Conservation (phyloP, 345 rosid genomes). For the Eucalyptus dawsonii region DNA sequence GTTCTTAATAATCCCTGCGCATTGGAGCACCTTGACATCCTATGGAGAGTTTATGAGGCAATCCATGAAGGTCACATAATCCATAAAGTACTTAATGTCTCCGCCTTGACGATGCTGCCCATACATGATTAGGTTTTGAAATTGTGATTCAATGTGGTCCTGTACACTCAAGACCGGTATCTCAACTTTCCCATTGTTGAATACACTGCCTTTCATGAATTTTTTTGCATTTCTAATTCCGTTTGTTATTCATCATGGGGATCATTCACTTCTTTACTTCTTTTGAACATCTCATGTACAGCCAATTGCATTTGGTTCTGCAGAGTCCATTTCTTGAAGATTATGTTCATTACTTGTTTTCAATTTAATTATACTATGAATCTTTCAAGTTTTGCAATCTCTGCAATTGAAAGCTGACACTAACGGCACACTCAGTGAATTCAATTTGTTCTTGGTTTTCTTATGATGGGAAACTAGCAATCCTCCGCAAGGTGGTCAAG, state of each 20-base stretch:
- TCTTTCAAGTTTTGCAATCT: not conserved
- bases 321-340: not conserved
- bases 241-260: fast-evolving
- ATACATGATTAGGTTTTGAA: no score
- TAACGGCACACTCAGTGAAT: not conserved
- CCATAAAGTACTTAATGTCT: no score
- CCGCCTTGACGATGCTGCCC: no score
- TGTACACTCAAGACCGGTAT: no score
- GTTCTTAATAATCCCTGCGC: fast-evolving
- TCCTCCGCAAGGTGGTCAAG: not conserved
- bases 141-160: fast-evolving
- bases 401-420: not conserved
- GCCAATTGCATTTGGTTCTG: not conserved
- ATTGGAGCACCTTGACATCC: fast-evolving
- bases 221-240: no score
- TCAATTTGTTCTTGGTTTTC: not conserved
- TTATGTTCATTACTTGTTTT: not conserved
- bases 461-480: not conserved
- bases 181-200: fast-evolving
- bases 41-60: no score
- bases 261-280: not conserved
- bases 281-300: not conserved
- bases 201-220: no score
- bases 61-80: no score
- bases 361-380: not conserved